Percentiles rank a stretch among this genome's conserved stretches.
phyloP scores from a whole-genome alignment of 805 yeast species.

The Candida multigemmis region DNA sequence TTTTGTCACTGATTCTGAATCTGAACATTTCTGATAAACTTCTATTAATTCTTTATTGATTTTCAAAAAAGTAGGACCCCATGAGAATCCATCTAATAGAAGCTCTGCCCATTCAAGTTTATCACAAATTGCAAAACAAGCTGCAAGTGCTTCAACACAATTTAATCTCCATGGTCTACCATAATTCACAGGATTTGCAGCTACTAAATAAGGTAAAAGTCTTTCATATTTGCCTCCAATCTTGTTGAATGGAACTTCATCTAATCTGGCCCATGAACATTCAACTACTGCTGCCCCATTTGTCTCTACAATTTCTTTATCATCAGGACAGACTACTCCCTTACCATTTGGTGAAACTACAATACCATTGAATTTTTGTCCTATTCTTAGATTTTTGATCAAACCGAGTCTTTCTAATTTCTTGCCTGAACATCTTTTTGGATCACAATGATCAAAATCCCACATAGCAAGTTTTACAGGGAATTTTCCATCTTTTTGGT shows the following conservation, averaged over 20 bases:
- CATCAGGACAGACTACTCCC: slow-evolving; percentile 84
- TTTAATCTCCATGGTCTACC: slow-evolving; percentile 94
- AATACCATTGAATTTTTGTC: slow-evolving; percentile 86
- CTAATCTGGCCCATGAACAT: slow-evolving; percentile 97
- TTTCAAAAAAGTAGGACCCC: slow-evolving; percentile 86
- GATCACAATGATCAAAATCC: slow-evolving; percentile 99
- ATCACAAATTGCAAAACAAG: slow-evolving; percentile 92
- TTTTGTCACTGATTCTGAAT: slow-evolving; percentile 57
- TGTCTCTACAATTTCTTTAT: slow-evolving; percentile 63
- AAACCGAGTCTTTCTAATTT: slow-evolving; percentile 83
- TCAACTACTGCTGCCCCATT: slow-evolving; percentile 96
- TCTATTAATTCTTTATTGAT: slow-evolving; percentile 73
- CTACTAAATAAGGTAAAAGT: slow-evolving; percentile 82
- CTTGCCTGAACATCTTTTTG: slow-evolving; percentile 94
- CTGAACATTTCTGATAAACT: slow-evolving; percentile 72
- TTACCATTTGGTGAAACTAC: slow-evolving; percentile 93
- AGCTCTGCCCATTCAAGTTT: slow-evolving; percentile 81
- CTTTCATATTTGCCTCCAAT: slow-evolving; percentile 90
- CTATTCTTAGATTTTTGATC: slow-evolving; percentile 72
- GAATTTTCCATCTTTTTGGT: slow-evolving; percentile 24
- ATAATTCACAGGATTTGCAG: slow-evolving; percentile 95
- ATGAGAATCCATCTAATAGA: slow-evolving; percentile 71
- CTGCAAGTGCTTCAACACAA: slow-evolving; percentile 97
- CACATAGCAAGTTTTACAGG: slow-evolving; percentile 94
- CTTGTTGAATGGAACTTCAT: slow-evolving; percentile 88